A percentile compares a stretch with the other conserved stretches of the same genome.
phyloP scores from a whole-genome alignment of 306 rosid species.

The Vicia sativa region DNA sequence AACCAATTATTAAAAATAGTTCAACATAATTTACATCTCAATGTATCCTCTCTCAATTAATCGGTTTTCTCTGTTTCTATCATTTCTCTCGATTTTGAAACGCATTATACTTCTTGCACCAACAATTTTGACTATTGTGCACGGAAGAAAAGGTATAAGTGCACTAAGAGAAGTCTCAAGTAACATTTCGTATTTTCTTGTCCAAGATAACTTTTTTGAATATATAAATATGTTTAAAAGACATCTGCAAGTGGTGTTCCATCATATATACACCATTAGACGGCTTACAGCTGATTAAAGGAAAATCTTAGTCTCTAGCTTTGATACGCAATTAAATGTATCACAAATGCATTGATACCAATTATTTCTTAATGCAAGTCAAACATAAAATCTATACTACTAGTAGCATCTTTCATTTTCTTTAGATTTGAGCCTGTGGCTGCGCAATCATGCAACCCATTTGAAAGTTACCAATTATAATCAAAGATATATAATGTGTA shows the following conservation, averaged over 20 bases:
- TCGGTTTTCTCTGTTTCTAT: too few species aligned
- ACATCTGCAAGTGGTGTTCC: slow-evolving; percentile 25
- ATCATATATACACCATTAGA: slow-evolving; percentile 4
- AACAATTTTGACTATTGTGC: too few species aligned
- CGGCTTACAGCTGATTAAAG: not conserved
- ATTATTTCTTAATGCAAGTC: slow-evolving; percentile 26
- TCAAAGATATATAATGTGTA: slow-evolving; percentile 19
- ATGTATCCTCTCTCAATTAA: too few species aligned
- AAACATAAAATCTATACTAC: slow-evolving; percentile 14
- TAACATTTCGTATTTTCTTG: too few species aligned
- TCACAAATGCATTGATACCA: slow-evolving; percentile 24
- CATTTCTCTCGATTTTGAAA: too few species aligned
- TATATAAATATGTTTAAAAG: too few species aligned
- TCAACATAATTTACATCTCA: too few species aligned
- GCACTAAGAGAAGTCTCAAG: too few species aligned
- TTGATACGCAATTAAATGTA: slow-evolving; percentile 25
- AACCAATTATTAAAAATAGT: too few species aligned
- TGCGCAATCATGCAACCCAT: slow-evolving; percentile 36
- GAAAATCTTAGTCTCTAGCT: slow-evolving; percentile 6
- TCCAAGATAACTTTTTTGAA: too few species aligned
- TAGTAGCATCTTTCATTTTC: slow-evolving; percentile 18
- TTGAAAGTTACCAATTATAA: slow-evolving; percentile 2
- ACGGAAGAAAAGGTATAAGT: too few species aligned
- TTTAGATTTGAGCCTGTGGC: slow-evolving; percentile 35
- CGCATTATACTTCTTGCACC: too few species aligned